Evolutionary conservation across 176 grass and related monocot species (phyloP), one percentile per base, ranked within the genome.

Genomic region (Neostapfia colusana): DNA sequence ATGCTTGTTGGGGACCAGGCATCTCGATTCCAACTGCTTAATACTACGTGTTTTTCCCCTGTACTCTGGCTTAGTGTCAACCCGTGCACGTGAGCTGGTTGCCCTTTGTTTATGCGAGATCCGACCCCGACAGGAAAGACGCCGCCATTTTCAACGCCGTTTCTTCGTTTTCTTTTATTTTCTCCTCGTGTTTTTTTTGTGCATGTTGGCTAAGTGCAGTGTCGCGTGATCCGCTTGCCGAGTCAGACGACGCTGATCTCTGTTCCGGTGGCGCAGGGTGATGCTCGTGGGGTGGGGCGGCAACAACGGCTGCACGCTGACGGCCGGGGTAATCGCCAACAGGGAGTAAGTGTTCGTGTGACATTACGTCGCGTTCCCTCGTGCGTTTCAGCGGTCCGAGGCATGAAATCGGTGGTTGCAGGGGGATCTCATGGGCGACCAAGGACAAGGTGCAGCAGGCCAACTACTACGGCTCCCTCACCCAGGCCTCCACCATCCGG

Each of bases 371-470:
- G 3, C 54, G 5, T 51, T 38, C 17, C 17, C 2, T 44, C 15
- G 56, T 62, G 5, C 10, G 2, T 59, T 28, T 76, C 0, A 34
- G 26, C 37, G 42, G 42, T 13, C 18, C 10, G 28, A 7, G 3
- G 12, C 18, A 44, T 65, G 44, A 65, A 65, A 23, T 4, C 42
- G 27, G 41, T 39, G 41, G 4, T 35, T 15, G 18, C 76, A 98
- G 95, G 80, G 95, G 95, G 18, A 98, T 98, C 49, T 98, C 95
- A 51, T 98, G 95, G 95, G 95, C 85, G 15, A 98, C 95, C 17
- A 98, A 95, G 79, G 95, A 98, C 72, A 92, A 88, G 80, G 87
- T 98, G 58, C 95, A 98, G 85, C 95, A 92, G 35, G 95, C 95
- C 76, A 98, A 98, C 83, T 98, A 98, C 81, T 92, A 63, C 61